These are phyloP conservation scores for Hyphopichia homilentoma DNA, from an alignment of 805 yeast genomes.

Conservation along the genomic window DNA sequence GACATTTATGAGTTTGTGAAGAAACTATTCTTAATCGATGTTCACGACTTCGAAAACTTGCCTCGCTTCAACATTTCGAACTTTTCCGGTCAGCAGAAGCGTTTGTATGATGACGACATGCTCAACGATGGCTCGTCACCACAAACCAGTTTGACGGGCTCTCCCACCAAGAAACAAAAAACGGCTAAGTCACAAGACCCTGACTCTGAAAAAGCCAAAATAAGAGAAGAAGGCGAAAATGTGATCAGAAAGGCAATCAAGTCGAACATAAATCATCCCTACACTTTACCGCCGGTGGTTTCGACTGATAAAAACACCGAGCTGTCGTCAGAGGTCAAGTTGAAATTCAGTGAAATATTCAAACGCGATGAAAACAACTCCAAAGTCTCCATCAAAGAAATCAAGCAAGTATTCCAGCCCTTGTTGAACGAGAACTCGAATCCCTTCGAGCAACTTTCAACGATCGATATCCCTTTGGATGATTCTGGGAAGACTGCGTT, in stretches of 20 bases:
- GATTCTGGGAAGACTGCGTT: constrained; percentile 38
- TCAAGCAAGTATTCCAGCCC: constrained; percentile 21
- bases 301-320: constrained; percentile 21
- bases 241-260: constrained; percentile 4
- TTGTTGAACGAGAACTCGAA: constrained; percentile 14
- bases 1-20: constrained; percentile 37
- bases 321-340: constrained; percentile 27
- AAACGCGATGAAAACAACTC: constrained; percentile 24
- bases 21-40: constrained; percentile 38
- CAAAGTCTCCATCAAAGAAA: constrained; percentile 16
- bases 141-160: constrained; percentile 17
- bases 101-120: constrained; percentile 2
- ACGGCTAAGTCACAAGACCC: constrained; percentile 1
- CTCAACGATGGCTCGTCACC: constrained; percentile 4
- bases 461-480: constrained; percentile 36
- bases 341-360: constrained; percentile 31
- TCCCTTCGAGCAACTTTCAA: constrained; percentile 7
- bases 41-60: constrained; percentile 39
- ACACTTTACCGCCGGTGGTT: constrained; percentile 26
- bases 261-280: constrained; percentile 33
- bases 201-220: neutral
- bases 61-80: constrained; percentile 22
- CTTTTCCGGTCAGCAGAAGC: constrained; percentile 1
- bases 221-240: constrained; percentile 1
- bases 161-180: constrained; percentile 31